phyloP scores from a whole-genome alignment of 2,329 filamentous ascomycete species.

The Ophiostoma piceae region DNA sequence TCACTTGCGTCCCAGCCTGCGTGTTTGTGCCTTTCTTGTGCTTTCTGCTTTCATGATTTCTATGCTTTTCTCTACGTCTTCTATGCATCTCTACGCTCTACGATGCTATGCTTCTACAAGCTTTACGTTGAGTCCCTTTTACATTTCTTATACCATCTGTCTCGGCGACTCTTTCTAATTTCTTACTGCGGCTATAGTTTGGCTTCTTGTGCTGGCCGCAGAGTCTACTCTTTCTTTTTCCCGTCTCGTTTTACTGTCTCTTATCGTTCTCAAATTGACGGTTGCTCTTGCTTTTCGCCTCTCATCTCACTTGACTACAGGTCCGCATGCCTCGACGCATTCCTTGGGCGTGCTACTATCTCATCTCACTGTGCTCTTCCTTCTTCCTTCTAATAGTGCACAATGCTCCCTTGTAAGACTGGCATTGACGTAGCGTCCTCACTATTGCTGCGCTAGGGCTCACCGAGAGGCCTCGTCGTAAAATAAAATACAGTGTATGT shows the following conservation, averaged over 20 bases:
- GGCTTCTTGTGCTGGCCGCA: conserved; percentile 1
- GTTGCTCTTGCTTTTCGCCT: not conserved
- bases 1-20: conserved; percentile 5
- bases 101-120: not conserved
- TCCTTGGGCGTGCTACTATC: not conserved
- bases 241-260: not conserved
- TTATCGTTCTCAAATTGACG: not conserved
- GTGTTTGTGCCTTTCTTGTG: not conserved
- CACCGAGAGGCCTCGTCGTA: not conserved
- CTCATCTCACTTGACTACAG: not conserved
- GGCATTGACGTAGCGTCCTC: not conserved
- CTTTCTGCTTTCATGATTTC: not conserved
- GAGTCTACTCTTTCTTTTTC: not conserved
- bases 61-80: not conserved
- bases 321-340: not conserved
- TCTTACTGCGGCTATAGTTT: not conserved
- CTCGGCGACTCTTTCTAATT: not conserved
- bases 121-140: not conserved
- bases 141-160: not conserved
- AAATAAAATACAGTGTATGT: not conserved
- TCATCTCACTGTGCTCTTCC: not conserved
- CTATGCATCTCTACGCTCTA: not conserved
- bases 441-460: not conserved
- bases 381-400: not conserved
- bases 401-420: not conserved